Percentiles rank a stretch among this genome's conserved stretches.
phyloP scores from a whole-genome alignment of 2,329 filamentous ascomycete genomes.

The Cryoendolithus antarcticus region DNA sequence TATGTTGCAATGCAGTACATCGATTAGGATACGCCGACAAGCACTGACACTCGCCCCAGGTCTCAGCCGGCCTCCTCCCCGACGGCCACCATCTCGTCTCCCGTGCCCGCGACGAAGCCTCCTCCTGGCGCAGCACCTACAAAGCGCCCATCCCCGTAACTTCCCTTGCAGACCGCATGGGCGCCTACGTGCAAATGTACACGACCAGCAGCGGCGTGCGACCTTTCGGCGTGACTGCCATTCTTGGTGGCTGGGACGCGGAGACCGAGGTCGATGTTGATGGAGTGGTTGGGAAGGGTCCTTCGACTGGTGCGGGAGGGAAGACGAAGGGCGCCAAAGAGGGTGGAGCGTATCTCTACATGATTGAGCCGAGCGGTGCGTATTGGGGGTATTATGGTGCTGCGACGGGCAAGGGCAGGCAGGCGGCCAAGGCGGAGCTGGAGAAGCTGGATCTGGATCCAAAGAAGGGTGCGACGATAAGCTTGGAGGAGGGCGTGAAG shows the following conservation, averaged over 20 bases:
- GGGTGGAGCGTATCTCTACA: constrained; percentile 89
- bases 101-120: constrained; percentile 85
- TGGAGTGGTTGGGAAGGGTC: constrained; percentile 77
- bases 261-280: constrained; percentile 77
- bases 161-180: constrained; percentile 84
- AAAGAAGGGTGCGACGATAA: constrained; percentile 55
- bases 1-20: constrained; percentile 38
- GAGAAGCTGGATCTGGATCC: constrained; percentile 79
- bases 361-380: constrained; percentile 94
- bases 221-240: constrained; percentile 91
- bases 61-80: constrained; percentile 85
- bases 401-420: constrained; percentile 90
- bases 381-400: constrained; percentile 99
- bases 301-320: constrained; percentile 67
- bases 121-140: constrained; percentile 83
- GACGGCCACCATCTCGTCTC: constrained; percentile 92
- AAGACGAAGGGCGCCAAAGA: constrained; percentile 63
- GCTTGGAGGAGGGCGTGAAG: constrained; percentile 79
- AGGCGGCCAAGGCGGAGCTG: constrained; percentile 93
- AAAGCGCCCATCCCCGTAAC: constrained; percentile 85
- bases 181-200: constrained; percentile 91
- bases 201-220: constrained; percentile 95
- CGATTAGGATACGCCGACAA: background rate
- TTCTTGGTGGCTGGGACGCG: constrained; percentile 86
- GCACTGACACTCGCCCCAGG: constrained; percentile 39